Base-by-base conservation (phyloP, 2,329 filamentous ascomycete species). In the Albifimbria verrucaria region DNA sequence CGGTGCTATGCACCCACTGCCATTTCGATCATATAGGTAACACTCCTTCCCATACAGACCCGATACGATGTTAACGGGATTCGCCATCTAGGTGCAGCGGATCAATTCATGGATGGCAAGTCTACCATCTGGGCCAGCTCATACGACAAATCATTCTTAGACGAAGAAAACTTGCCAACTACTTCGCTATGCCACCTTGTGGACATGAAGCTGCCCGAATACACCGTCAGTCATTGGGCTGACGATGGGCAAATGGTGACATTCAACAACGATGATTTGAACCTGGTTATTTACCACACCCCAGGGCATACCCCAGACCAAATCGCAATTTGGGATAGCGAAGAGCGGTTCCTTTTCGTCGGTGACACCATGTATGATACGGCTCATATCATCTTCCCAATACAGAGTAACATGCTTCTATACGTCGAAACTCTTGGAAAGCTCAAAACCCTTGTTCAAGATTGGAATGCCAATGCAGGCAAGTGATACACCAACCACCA, bases 271-370 rank as follows among this genome's bases (percentile, higher is more conserved):
- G 52, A 45, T 11, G 57, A 62, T 11, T 63, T 77, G 12, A 64
- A 65, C 1, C 65, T 78, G 24, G 69, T 66, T n/a, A 67, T 77
- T 23, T 62, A 77, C 9, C 72, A 77, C 20, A 72, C 73, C 0
- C 74, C 75, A 2, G 76, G 76, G 15, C 74, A 78, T 57, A 77
- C 74, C 0, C 76, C 74, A 0, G 74, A 77, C 54, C 68, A 71
- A 15, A 55, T 78, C 2, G 73, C 74, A 1, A 72, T 72, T 60
- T 79, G 74, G 57, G 76, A 78, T 48, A 60, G 67, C 10, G 59
- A 67, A 2, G 74, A 77, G 55, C 68, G 72, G 28, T 63, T 70
- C 45, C 59, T 79, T 0, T 79, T 72, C 50, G 72, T 77, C 5
- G 76, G 76, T 6, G 76, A 79, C 50, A 73, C 70, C 6, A 67